Evolutionary conservation across 331 rosid species (phyloP), one percentile per base, ranked within the genome.

Genomic region (Stylosanthes scabra): DNA sequence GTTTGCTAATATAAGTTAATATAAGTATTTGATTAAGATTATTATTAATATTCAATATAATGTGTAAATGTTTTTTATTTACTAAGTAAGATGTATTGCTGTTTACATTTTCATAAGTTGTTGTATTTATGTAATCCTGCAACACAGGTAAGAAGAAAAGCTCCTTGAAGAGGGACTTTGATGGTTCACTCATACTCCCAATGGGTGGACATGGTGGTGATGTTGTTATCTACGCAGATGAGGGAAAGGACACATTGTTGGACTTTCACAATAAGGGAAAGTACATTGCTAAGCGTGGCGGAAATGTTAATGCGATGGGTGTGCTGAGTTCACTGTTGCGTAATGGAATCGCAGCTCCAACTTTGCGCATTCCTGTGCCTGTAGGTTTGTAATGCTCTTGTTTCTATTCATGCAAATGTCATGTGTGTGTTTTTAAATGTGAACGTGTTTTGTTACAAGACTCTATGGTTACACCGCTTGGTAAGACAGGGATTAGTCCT

Each of bases 311-410:
- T 79, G 85, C 97, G 0, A 90, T 86, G 91, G 99, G 96, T n/a
- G 83, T 80, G 16, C 81, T 92, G 78, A 86, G 84, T 14, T 87
- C 97, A 10, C 86, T 84, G n/a, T 34, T 86, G 83, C 87, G 58
- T 2, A 6, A 84, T 78, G 98, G 97, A 66, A 50, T 84, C 55
- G 63, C 87, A 51, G 88, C 91, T 2, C 95, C 90, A 0, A 84
- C 89, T 55, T 76, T 93, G 69, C 88, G 97, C n/a, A 86, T 95
- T 90, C 83, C 97, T 14, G 97, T 95, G 75, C 99, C 97, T 86
- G 61, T 92, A 79, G 97, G 99, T 95, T 88, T 86, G 99, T 72
- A 52, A 52, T 69, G 56, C 47, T 81, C 41, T 63, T 50, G 77
- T 65, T 44, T 57, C 14, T 62, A 5, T 13, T 3, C 1, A 6